Percentiles rank a stretch among this genome's conserved stretches.
These are phyloP conservation scores for Theileria equi DNA, from an alignment of 169 alveolate species.

Conservation along the genomic window DNA sequence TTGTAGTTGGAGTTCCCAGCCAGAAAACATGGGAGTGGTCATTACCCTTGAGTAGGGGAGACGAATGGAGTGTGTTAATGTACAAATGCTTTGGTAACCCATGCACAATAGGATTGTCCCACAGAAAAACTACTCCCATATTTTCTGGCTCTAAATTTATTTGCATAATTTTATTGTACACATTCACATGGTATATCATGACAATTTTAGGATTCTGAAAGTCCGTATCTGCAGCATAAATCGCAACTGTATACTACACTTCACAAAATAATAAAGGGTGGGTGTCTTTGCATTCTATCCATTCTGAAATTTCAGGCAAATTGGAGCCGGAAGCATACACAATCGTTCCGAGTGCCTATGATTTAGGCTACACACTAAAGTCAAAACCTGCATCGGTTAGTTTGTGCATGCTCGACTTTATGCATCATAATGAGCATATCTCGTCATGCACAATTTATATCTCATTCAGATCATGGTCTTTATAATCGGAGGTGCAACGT, in stretches of 20 bases:
- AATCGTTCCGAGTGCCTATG: conserved; percentile 55
- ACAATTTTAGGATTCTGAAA: conserved; percentile 9
- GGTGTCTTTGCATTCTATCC: too few species aligned
- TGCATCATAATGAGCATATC: background rate
- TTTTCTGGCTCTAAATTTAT: too few species aligned
- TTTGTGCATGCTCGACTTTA: background rate
- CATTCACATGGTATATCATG: background rate
- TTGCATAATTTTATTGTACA: too few species aligned
- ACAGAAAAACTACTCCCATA: too few species aligned
- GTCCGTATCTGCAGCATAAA: conserved; percentile 54
- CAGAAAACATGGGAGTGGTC: too few species aligned
- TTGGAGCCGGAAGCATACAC: conserved; percentile 38
- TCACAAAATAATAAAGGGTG: conserved; percentile 23
- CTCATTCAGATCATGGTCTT: conserved; percentile 75
- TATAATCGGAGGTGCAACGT: conserved; percentile 87
- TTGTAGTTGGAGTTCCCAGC: too few species aligned
- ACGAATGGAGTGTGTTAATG: too few species aligned
- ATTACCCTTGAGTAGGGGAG: too few species aligned
- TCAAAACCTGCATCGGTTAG: conserved; percentile 48
- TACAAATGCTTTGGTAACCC: too few species aligned
- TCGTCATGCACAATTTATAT: background rate
- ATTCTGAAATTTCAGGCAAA: conserved; percentile 33
- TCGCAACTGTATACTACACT: conserved; percentile 32
- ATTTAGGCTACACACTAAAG: conserved; percentile 42
- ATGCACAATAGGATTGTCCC: too few species aligned